Base-by-base conservation (phyloP, 106 monocot species). In the Allium fistulosum region DNA sequence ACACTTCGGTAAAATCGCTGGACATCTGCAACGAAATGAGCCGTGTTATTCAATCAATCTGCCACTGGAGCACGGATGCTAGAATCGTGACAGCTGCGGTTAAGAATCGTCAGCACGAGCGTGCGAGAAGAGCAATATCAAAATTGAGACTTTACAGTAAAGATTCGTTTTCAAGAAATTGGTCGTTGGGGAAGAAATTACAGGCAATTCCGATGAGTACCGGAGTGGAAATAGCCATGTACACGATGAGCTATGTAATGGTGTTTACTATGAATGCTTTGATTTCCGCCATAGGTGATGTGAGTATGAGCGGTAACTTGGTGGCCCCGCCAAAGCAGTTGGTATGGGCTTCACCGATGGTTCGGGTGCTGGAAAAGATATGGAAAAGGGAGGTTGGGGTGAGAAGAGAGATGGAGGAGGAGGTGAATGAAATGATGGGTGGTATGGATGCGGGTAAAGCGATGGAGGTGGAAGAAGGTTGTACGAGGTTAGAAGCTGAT, bases 21-120 rank as follows among this genome's bases (percentile, higher is more conserved):
- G 90, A 94, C 55, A 14, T 90, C 17, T 81, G 80, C 74, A 90
- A 94, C 75, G 82, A 82, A 9, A 80, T 81, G 9, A 75, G 75
- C n/a, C 59, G 67, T 27, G 58, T 69, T 12, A 61, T 94, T 48
- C 78, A 82, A 17, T 76, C 71, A 26, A 61, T 90, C 45, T 73
- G 69, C 52, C 70, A 77, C 69, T 76, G 72, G 49, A 76, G 75
- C 62, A 78, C 74, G 64, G 72, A 87, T 57, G 90, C 85, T 14
- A 69, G 76, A 47, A 85, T 83, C 65, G 94, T 85, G 37, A 76
- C 79, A 11, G 5, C 37, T 37, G 73, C 53, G 0, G 45, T 61
- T n/a, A 48, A 59, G 11, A 57, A 65, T 9, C 80, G 71, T 8
- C 85, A 85, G 58, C 59, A 79, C 72, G 70, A 17, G 10, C 82